Evolutionary conservation across 1,284 basidiomycete species (phyloP), one percentile per base, ranked within the genome.

Genomic region (Phylloboletellus chloephorus): DNA sequence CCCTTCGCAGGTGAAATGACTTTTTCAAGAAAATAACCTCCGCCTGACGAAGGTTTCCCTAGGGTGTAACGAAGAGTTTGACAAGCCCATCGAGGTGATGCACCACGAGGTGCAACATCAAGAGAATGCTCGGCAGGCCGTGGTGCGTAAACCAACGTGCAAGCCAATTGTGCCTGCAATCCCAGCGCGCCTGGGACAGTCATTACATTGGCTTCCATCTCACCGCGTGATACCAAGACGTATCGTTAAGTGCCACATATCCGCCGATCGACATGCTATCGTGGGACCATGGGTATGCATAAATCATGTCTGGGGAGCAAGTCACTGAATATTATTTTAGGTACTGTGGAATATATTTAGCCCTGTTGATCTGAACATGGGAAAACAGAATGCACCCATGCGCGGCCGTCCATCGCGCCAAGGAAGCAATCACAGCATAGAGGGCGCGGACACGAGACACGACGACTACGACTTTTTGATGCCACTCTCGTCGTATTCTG

Each of bases 221-320:
- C 77, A 77, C 51, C 65, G 71, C 52, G 58, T 69, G 20, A 64
- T 72, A 40, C 58, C 71, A 7, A 58, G 67, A 47, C 67, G 61
- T 9, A 57, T 79, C 3, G 51, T 57, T 7, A 67, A 59, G 31
- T 58, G 67, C 30, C 57, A 57, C 3, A 75, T 79, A 49, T 64
- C 73, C 11, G 52, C 61, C 44, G 68, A 71, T 23, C 65, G 69
- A 40, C 80, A 82, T 51, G 61, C 61, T 12, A 56, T 52, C 32
- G 56, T 83, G 26, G 73, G 69, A 7, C 71, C 71, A 49, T 74
- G 71, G 75, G 81, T 81, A 57, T 43, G 70, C 56, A 22, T 41
- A 24, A 24, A 21, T 20, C 16, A 8, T n/a, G 13, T 20, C n/a
- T 33, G 26, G 30, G 6, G 31, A 24, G 15, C 13, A 23, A 10